Base-by-base conservation (phyloP, 1,139 yeast species). In the Pichia sp. region DNA sequence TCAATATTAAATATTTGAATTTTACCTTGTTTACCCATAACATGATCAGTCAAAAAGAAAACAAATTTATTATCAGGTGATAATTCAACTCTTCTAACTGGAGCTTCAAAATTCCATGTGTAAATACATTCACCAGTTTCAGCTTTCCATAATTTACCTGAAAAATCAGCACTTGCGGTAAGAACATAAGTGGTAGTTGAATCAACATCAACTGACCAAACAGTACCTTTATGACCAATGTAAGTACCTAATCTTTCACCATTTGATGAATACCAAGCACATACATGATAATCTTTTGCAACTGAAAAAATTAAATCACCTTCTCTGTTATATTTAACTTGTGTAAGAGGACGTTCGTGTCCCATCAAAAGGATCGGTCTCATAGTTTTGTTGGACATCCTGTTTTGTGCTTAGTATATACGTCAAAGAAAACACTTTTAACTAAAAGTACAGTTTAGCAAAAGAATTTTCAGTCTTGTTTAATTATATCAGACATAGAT, bases 181-280 rank as follows among this genome's bases (percentile, higher is more conserved):
- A 82, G 80, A 56, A 87, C 81, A 53, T 78, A 76, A 37, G 74
- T 71, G 25, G 94, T 68, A 61, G 74, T 73, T 40, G 75, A 71
- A 64, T 87, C 95, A 44, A 89, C 84, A 62, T 92, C 97, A 53
- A 92, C 83, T 35, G 96, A 82, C 95, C 95, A 89, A 60, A 92
- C 83, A 51, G 97, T 87, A 80, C 98, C 98, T 53, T 76, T 76
- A 65, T 92, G 98, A 20, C 89, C 89, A 51, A 78, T 80, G 56
- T 87, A 78, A 48, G 99, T 92, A 43, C 98, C 99, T 51, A 94
- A 69, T 67, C 98, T 80, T 69, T 94, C 98, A 58, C 99, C 99
- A 64, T 90, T 92, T 54, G 86, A 83, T 27, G 97, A 79, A 67
- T 78, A 92, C 97, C 97, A 94, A 52, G 90, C 84, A 46, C 89